Evolutionary conservation across 2,329 filamentous ascomycete genomes (phyloP).

Genomic region (Coniochaeta sp.): DNA sequence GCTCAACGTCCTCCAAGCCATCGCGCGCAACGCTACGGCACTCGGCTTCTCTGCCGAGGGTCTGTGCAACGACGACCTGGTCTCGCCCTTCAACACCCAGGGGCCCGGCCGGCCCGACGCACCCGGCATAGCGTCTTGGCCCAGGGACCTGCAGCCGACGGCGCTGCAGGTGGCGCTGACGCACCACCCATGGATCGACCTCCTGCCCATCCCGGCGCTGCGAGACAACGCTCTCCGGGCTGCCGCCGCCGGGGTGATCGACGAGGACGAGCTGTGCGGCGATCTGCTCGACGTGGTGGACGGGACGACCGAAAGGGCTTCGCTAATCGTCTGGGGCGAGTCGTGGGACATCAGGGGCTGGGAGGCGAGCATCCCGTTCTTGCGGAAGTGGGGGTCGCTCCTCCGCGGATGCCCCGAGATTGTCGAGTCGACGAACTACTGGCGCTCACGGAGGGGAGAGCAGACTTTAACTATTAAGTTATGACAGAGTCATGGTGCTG

Average conservation of each 20-base stretch:
- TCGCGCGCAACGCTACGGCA: neutral
- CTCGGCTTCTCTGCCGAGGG: neutral
- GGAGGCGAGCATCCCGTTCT: constrained; percentile 38
- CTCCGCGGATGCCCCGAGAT: constrained; percentile 28
- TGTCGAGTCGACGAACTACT: constrained; percentile 27
- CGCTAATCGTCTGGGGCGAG: constrained; percentile 37
- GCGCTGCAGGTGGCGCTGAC: neutral
- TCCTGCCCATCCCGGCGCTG: neutral
- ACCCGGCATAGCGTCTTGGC: neutral
- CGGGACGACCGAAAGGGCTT: neutral
- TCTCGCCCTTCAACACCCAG: neutral
- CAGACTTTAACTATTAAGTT: too few species aligned
- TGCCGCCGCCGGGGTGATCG: neutral
- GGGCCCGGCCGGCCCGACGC: neutral
- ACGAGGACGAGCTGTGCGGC: neutral
- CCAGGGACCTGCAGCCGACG: neutral
- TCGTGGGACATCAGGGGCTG: constrained; percentile 34
- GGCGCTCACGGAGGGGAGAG: constrained; percentile 15
- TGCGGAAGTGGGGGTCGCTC: constrained; percentile 36
- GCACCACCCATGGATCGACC: neutral
- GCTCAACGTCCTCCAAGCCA: neutral
- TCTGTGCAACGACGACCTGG: neutral
- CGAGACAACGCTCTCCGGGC: neutral
- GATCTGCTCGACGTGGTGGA: neutral
- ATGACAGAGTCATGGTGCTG: too few species aligned